Conservation (phyloP, 805 yeast genomes). For the Candida xiaguanensis region DNA sequence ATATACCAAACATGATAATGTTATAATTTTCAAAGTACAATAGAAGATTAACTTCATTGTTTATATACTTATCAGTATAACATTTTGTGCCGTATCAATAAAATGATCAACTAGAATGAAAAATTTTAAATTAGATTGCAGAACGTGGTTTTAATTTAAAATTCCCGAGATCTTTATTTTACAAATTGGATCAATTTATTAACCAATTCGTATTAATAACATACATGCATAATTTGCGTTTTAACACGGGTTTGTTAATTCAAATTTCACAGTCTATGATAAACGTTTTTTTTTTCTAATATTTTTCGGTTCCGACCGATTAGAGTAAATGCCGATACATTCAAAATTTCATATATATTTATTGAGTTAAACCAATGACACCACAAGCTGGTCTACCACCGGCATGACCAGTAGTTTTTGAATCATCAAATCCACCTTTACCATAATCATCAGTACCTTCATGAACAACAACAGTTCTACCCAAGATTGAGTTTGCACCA, state of each 20-base stretch:
- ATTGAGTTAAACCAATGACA: constrained; percentile 73
- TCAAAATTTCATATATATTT: neutral
- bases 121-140: neutral
- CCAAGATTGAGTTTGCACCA: constrained; percentile 85
- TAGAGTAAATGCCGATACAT: neutral
- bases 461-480: constrained; percentile 95
- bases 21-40: too few relatives aligned
- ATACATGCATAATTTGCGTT: neutral
- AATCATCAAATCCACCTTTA: constrained; percentile 87
- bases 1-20: neutral
- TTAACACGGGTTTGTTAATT: too few relatives aligned
- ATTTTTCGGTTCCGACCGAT: neutral
- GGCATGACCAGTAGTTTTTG: constrained; percentile 94
- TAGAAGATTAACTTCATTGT: too few relatives aligned
- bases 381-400: constrained; percentile 99
- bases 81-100: constrained; percentile 1
- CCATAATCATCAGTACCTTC: constrained; percentile 93
- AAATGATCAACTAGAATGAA: neutral
- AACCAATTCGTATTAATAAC: neutral
- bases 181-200: neutral
- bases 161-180: neutral
- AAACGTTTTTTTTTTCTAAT: too few relatives aligned
- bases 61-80: neutral
- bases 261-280: too few relatives aligned
- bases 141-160: neutral